Evolutionary conservation across 805 yeast genomes (phyloP), one percentile per base, ranked within the genome.

Genomic region (Wickerhamomyces bovis): DNA sequence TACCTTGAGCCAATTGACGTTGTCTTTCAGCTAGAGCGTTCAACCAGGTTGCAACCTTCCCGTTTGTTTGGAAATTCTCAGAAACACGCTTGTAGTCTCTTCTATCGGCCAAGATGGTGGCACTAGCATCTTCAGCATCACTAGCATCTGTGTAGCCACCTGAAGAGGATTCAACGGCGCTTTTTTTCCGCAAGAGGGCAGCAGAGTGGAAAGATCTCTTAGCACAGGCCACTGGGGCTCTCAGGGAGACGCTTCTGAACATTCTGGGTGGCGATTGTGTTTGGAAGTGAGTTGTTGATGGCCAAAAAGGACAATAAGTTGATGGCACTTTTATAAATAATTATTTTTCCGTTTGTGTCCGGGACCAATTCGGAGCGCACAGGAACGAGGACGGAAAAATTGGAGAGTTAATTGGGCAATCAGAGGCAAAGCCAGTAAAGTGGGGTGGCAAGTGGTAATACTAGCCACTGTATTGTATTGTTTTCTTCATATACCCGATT

Each of bases 11-110:
- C 59, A 77, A 65, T 58, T 85, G 86, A 58, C 78, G 75, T 55
- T 81, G 77, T 44, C 89, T 75, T 55, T 88, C 94, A 15, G 77
- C 75, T 50, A 89, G 69, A 0, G 97, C 96, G 45, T 81, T 88
- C 60, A 88, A 67, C 97, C 97, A 90, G 3, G 97, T 87, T 36
- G 84, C 88, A 41, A 62, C 61, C 47, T 56, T 60, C 21, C 63
- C 68, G 42, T 68, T 62, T 39, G 54, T 55, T 19, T 59, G 61
- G 4, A 57, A 53, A 30, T 50, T 50, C 26, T 48, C 50, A 10
- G 41, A 53, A 46, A 74, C 63, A 38, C 71, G 72, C 47, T 71
- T 75, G 50, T 72, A 70, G 53, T 83, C 89, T 44, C 72, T 65
- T 48, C 67, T 68, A 55, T 84, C 89, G 0, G 88, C 77, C 42